These are phyloP conservation scores for Exophiala spinifera DNA, from an alignment of 2,329 filamentous ascomycete genomes.

Conservation along the genomic window DNA sequence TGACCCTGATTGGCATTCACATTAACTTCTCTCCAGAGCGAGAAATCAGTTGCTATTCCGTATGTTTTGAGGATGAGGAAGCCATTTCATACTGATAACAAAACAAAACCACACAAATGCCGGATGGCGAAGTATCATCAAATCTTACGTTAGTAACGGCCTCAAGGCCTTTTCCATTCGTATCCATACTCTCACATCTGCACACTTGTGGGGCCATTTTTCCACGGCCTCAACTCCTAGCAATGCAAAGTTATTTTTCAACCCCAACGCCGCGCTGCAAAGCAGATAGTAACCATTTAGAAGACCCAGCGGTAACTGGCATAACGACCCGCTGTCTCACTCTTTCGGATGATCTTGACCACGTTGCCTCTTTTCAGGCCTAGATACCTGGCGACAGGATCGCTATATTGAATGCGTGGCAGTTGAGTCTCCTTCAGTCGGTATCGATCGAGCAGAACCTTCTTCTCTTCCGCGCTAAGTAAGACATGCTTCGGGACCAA, in stretches of 20 bases:
- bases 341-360: constrained; percentile 95
- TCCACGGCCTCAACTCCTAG: background rate
- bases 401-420: constrained; percentile 83
- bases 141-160: no score
- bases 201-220: background rate
- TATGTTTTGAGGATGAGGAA: no score
- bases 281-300: constrained; percentile 29
- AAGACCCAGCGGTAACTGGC: constrained; percentile 81
- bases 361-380: constrained; percentile 89
- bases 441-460: constrained; percentile 79
- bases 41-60: no score
- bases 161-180: no score
- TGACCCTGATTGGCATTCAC: no score
- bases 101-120: no score
- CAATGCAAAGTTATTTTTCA: constrained; percentile 4
- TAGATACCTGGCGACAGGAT: constrained; percentile 89
- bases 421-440: constrained; percentile 96
- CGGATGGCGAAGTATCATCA: no score
- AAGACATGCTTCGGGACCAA: constrained; percentile 91
- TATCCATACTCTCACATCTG: no score
- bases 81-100: no score
- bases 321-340: constrained; percentile 92
- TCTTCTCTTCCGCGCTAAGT: constrained; percentile 86
- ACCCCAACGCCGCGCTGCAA: constrained; percentile 10
- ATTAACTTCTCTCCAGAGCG: no score